These are phyloP conservation scores for Centrapalus pauciflorus DNA, from an alignment of 129 eudicot species.

Conservation along the genomic window DNA sequence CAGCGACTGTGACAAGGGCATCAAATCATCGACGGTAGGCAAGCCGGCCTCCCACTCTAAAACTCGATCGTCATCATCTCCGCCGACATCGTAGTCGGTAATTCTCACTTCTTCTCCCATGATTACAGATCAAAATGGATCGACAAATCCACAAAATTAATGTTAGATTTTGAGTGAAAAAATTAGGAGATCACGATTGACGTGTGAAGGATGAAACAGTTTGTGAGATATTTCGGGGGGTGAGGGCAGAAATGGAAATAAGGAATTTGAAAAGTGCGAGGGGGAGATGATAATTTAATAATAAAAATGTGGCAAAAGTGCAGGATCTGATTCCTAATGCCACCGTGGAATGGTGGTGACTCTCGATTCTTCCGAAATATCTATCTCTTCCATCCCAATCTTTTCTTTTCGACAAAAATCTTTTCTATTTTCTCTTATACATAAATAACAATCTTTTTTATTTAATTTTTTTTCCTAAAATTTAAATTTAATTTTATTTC, in stretches of 20 bases:
- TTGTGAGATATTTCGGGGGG: constrained; percentile 24
- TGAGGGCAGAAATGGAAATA: constrained; percentile 19
- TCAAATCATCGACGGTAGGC: constrained; percentile 57
- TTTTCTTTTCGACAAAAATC: not conserved
- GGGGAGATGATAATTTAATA: constrained; percentile 4
- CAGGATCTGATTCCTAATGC: constrained; percentile 38
- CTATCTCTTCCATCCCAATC: constrained; percentile 2
- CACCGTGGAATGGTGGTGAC: constrained; percentile 27
- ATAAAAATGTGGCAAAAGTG: constrained; percentile 33
- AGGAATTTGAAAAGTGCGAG: constrained; percentile 5
- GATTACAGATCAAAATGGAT: not conserved
- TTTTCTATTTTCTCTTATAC: not conserved
- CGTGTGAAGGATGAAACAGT: constrained; percentile 15
- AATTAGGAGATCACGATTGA: constrained; percentile 5
- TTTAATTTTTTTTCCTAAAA: too few species aligned
- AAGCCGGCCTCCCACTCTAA: constrained; percentile 85
- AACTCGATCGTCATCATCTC: constrained; percentile 35
- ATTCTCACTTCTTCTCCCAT: constrained; percentile 39
- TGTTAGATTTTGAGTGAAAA: constrained; percentile 18
- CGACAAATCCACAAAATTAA: not conserved
- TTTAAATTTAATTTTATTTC: too few species aligned
- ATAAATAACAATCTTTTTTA: not conserved
- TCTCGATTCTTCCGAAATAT: constrained; percentile 26
- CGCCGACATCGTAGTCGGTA: constrained; percentile 21
- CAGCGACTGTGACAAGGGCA: constrained; percentile 63